A percentile compares a stretch with the other conserved stretches of the same genome.
These are phyloP conservation scores for Yamadazyma blattariae DNA, from an alignment of 1,139 yeast species.

Conservation along the genomic window DNA sequence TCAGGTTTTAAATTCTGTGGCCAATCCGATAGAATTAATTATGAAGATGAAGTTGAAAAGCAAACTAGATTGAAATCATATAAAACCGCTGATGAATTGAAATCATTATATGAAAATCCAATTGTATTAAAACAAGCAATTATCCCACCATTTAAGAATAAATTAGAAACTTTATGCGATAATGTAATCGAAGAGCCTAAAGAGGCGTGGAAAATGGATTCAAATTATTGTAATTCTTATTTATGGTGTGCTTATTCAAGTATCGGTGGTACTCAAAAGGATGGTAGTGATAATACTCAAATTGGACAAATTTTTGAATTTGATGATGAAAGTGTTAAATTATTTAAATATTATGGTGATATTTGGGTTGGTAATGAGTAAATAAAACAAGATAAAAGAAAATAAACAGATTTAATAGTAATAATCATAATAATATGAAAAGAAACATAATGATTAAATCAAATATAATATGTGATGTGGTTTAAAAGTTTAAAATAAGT, in stretches of 20 bases:
- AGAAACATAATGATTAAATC: too few relatives aligned
- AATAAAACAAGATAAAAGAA: conserved; percentile 1
- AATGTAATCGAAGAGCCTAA: conserved; percentile 28
- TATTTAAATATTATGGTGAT: conserved; percentile 30
- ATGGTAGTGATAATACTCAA: conserved; percentile 23
- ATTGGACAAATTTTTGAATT: conserved; percentile 24
- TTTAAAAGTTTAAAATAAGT: too few relatives aligned
- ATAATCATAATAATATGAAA: too few relatives aligned
- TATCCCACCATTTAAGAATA: conserved; percentile 29
- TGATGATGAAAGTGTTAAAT: conserved; percentile 18
- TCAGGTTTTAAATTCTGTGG: conserved; percentile 35
- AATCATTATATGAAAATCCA: conserved; percentile 22
- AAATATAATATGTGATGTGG: too few relatives aligned
- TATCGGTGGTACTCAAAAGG: conserved; percentile 31
- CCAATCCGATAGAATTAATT: conserved; percentile 22
- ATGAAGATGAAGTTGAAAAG: conserved; percentile 21
- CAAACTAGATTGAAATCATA: conserved; percentile 19
- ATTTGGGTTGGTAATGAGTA: conserved; percentile 34
- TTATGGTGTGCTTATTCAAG: conserved; percentile 46
- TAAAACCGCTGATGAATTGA: conserved; percentile 17
- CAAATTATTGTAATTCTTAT: conserved; percentile 36
- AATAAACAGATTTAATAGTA: too few relatives aligned
- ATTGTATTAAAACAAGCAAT: conserved; percentile 24
- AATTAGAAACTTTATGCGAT: conserved; percentile 21
- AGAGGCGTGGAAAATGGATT: conserved; percentile 30